phyloP scores from a whole-genome alignment of 768 basidiomycete genomes.

The Leccinum fibrillosum region DNA sequence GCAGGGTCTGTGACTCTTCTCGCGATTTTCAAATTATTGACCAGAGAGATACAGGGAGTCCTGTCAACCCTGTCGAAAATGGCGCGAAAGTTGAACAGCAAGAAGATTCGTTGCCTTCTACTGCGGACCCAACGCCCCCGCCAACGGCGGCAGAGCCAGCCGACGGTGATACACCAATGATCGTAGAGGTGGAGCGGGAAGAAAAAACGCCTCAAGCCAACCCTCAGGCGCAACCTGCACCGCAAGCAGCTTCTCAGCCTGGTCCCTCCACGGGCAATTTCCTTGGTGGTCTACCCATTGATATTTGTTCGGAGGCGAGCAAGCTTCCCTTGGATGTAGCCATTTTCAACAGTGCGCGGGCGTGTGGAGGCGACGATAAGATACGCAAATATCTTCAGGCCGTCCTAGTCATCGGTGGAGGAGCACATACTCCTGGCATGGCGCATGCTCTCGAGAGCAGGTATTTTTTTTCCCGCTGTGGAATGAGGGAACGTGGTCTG shows the following conservation, averaged over 20 bases:
- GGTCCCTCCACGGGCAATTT: conserved; percentile 32
- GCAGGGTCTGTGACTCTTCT: conserved; percentile 17
- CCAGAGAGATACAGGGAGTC: conserved; percentile 15
- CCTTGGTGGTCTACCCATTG: conserved; percentile 54
- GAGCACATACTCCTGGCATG: conserved; percentile 77
- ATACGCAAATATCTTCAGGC: conserved; percentile 86
- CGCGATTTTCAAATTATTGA: not conserved
- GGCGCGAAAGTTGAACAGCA: conserved; percentile 33
- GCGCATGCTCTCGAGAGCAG: conserved; percentile 85
- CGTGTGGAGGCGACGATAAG: conserved; percentile 84
- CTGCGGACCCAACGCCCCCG: conserved; percentile 32
- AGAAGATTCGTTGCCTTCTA: conserved; percentile 32
- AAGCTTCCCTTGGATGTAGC: conserved; percentile 91
- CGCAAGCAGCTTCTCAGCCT: conserved; percentile 13
- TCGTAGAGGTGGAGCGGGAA: conserved; percentile 48
- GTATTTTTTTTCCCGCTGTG: conserved; percentile 32
- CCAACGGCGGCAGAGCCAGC: conserved; percentile 18
- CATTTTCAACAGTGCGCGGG: conserved; percentile 88
- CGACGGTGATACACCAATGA: conserved; percentile 35
- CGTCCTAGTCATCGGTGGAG: conserved; percentile 85
- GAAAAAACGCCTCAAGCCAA: conserved; percentile 30
- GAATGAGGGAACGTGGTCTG: conserved; percentile 1
- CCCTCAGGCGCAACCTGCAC: conserved; percentile 23
- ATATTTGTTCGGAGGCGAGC: conserved; percentile 80
- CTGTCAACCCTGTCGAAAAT: conserved; percentile 22